Evolutionary conservation across 2,329 filamentous ascomycete species (phyloP).

Genomic region (Cordyceps militaris): DNA sequence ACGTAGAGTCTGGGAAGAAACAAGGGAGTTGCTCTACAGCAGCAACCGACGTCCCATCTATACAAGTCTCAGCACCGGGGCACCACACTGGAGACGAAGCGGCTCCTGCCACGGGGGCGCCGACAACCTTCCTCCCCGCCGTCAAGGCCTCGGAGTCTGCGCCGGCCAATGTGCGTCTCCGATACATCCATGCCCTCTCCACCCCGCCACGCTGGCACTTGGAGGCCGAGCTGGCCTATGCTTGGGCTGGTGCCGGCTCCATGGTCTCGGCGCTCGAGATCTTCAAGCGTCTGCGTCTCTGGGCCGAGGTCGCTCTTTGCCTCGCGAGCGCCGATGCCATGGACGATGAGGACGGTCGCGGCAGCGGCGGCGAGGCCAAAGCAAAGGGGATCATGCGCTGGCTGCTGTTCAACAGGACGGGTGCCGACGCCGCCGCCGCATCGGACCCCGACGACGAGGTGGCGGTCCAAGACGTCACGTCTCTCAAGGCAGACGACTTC

Average conservation of each 20-base stretch:
- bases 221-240: slow-evolving; percentile 82
- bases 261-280: slow-evolving; percentile 88
- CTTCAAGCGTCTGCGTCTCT: slow-evolving; percentile 86
- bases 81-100: slow-evolving; percentile 18
- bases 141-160: slow-evolving; percentile 72
- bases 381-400: slow-evolving; percentile 69
- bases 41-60: slow-evolving; percentile 32
- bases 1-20: slow-evolving; percentile 21
- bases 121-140: slow-evolving; percentile 75
- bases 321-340: slow-evolving; percentile 57
- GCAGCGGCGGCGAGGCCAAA: slow-evolving; percentile 64
- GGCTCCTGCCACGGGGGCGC: slow-evolving; percentile 29
- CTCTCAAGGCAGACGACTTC: slow-evolving; percentile 47
- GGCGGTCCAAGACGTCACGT: slow-evolving; percentile 42
- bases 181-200: slow-evolving; percentile 75
- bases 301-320: slow-evolving; percentile 91
- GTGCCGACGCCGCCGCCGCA: slow-evolving; percentile 20
- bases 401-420: slow-evolving; percentile 66
- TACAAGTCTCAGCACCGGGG: slow-evolving; percentile 36
- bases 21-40: slow-evolving; percentile 22
- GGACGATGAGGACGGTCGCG: slow-evolving; percentile 50
- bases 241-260: slow-evolving; percentile 87
- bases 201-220: slow-evolving; percentile 89
- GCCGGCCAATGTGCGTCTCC: slow-evolving; percentile 65
- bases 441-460: slow-evolving; percentile 44